A percentile compares a stretch with the other conserved stretches of the same genome.
Conservation (phyloP, 2,329 filamentous ascomycete species). For the Biscogniauxia mediterranea region DNA sequence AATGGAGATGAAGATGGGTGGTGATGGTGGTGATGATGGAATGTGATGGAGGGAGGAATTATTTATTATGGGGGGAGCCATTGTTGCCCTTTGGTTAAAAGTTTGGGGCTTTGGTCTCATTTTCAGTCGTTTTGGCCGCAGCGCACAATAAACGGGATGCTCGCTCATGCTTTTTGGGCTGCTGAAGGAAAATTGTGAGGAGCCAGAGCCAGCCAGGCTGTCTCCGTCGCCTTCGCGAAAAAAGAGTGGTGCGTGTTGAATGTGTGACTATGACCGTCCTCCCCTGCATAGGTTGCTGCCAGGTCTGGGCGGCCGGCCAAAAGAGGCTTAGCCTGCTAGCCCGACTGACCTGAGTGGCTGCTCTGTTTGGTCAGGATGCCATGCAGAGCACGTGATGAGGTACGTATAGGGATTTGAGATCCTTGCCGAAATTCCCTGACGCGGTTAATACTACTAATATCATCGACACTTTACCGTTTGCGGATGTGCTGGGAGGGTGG, state of each 20-base stretch:
- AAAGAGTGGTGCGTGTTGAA: slow-evolving; percentile 22
- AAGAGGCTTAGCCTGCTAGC: background rate
- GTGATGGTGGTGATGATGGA: slow-evolving; percentile 25
- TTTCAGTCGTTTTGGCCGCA: slow-evolving; percentile 32
- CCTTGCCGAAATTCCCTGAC: slow-evolving; percentile 10
- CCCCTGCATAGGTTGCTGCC: slow-evolving; percentile 11
- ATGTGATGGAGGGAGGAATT: slow-evolving; percentile 25
- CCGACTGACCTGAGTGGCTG: background rate
- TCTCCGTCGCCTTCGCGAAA: slow-evolving; percentile 25
- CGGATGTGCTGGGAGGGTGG: slow-evolving; percentile 5
- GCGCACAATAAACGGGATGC: slow-evolving; percentile 29
- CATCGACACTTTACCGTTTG: slow-evolving; percentile 19
- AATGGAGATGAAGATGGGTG: slow-evolving; percentile 16
- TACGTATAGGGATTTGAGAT: slow-evolving; percentile 16
- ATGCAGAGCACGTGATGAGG: slow-evolving; percentile 9
- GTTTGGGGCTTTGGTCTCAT: slow-evolving; percentile 39
- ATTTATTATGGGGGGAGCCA: slow-evolving; percentile 38
- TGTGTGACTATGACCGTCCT: slow-evolving; percentile 15
- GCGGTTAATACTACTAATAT: slow-evolving; percentile 9
- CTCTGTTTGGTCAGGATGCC: slow-evolving; percentile 10
- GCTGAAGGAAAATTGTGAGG: slow-evolving; percentile 28
- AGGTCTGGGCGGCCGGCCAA: background rate
- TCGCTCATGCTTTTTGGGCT: slow-evolving; percentile 29
- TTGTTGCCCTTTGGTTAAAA: slow-evolving; percentile 32
- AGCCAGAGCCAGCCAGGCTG: slow-evolving; percentile 25